Percentiles rank a stretch among this genome's conserved stretches.
Evolutionary conservation across 176 grass and related monocot species (phyloP).

Genomic region (Puccinellia tenuiflora): DNA sequence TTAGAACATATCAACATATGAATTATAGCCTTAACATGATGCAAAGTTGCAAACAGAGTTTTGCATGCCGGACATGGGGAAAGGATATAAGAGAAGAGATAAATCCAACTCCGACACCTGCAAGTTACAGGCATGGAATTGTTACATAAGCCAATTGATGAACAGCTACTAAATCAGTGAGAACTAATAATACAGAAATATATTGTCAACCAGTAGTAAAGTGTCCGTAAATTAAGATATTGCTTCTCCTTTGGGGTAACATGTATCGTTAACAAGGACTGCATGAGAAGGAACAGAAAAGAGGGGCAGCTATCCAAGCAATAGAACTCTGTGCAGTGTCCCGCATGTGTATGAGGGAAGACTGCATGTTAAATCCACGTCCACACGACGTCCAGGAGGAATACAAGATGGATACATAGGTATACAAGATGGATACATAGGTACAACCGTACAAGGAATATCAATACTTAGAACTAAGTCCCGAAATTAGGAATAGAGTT

Average conservation of each 20-base stretch:
- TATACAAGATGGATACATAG: too few relatives aligned
- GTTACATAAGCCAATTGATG: not conserved
- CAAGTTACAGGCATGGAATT: constrained; percentile 19
- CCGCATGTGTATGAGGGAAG: not conserved
- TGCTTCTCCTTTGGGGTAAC: not conserved
- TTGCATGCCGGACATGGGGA: constrained; percentile 1
- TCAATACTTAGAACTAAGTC: not conserved
- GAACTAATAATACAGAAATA: not conserved
- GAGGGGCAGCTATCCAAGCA: not conserved
- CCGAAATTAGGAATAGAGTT: not conserved
- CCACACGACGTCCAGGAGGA: not conserved
- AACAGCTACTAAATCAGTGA: not conserved
- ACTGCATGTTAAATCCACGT: not conserved
- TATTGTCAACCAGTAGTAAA: not conserved
- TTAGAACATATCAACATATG: not conserved
- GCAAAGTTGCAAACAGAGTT: constrained; percentile 5
- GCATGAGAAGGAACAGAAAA: not conserved
- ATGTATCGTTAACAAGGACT: not conserved
- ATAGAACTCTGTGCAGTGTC: not conserved
- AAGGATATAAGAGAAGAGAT: constrained; percentile 99
- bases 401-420: not conserved
- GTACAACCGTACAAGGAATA: not conserved
- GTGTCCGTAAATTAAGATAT: not conserved
- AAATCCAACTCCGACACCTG: constrained; percentile 98
- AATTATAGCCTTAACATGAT: not conserved